Conservation (phyloP, 1,284 basidiomycete species). For the Leccinum solheimii region DNA sequence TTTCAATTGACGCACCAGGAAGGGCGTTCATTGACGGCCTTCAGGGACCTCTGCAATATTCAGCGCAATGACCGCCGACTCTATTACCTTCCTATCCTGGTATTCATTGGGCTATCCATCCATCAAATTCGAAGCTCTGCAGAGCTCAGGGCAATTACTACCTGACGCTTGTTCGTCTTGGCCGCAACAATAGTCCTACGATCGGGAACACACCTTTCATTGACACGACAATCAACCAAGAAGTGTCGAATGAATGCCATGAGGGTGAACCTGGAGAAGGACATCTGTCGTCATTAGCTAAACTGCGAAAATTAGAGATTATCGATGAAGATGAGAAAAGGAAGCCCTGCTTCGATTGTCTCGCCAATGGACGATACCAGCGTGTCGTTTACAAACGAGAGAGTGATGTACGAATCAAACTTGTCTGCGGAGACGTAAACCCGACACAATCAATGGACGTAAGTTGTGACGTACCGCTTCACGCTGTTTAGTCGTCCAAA, state of each 20-base stretch:
- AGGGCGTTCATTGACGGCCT: constrained; percentile 90
- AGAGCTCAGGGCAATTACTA: constrained; percentile 89
- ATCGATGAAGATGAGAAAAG: constrained; percentile 67
- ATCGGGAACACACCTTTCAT: constrained; percentile 87
- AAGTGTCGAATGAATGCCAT: constrained; percentile 86
- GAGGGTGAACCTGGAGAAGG: constrained; percentile 91
- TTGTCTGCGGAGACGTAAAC: constrained; percentile 52
- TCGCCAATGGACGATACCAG: constrained; percentile 94
- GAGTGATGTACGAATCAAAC: constrained; percentile 92
- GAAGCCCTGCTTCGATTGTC: constrained; percentile 95
- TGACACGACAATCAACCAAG: constrained; percentile 82
- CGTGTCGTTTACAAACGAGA: constrained; percentile 96
- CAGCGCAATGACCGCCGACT: constrained; percentile 89
- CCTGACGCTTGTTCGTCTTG: constrained; percentile 93
- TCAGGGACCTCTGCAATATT: constrained; percentile 32
- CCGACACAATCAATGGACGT: background rate
- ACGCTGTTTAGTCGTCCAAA: constrained; percentile 90
- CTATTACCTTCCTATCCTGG: constrained; percentile 95
- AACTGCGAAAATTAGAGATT: constrained; percentile 82
- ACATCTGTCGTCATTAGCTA: constrained; percentile 93
- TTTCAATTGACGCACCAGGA: constrained; percentile 61
- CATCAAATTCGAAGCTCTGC: constrained; percentile 95
- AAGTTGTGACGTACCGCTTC: constrained; percentile 70
- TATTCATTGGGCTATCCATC: constrained; percentile 69
- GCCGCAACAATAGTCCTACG: constrained; percentile 85